A percentile compares a stretch with the other conserved stretches of the same genome.
phyloP scores from a whole-genome alignment of 148 eudicot species.

The Hydrangea macrophylla region DNA sequence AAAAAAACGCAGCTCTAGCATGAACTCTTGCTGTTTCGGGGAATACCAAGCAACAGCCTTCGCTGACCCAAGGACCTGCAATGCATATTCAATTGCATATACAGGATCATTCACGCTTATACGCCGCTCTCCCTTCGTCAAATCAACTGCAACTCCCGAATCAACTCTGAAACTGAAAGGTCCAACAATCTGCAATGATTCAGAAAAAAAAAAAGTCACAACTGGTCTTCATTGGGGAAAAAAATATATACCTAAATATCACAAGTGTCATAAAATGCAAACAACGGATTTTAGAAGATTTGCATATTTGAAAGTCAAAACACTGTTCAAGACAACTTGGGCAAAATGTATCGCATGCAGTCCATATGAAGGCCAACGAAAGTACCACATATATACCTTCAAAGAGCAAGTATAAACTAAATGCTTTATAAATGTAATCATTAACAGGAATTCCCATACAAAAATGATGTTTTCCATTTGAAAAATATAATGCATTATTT shows the following conservation, averaged over 20 bases:
- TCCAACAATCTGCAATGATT: constrained; percentile 68
- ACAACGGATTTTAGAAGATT: background rate
- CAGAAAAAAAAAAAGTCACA: background rate
- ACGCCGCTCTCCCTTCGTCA: constrained; percentile 40
- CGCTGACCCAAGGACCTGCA: constrained; percentile 81
- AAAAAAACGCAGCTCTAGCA: constrained; percentile 85
- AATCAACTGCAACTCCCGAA: constrained; percentile 50
- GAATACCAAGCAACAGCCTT: constrained; percentile 91
- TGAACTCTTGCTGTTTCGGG: constrained; percentile 71
- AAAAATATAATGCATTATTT: background rate
- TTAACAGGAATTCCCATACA: no score
- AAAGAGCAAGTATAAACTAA: no score
- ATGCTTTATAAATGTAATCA: no score
- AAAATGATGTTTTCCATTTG: background rate
- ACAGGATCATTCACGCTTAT: constrained; percentile 57
- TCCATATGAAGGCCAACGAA: background rate
- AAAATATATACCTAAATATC: background rate
- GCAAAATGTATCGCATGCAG: background rate
- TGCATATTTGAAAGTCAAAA: background rate
- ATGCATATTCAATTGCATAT: constrained; percentile 74
- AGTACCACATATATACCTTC: no score
- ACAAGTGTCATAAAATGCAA: constrained; percentile 1
- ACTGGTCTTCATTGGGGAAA: background rate
- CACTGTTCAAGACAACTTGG: background rate
- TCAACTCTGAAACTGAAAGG: constrained; percentile 86